Conservation (phyloP, 208 protist species). For the Strigomonas oncopelti region DNA sequence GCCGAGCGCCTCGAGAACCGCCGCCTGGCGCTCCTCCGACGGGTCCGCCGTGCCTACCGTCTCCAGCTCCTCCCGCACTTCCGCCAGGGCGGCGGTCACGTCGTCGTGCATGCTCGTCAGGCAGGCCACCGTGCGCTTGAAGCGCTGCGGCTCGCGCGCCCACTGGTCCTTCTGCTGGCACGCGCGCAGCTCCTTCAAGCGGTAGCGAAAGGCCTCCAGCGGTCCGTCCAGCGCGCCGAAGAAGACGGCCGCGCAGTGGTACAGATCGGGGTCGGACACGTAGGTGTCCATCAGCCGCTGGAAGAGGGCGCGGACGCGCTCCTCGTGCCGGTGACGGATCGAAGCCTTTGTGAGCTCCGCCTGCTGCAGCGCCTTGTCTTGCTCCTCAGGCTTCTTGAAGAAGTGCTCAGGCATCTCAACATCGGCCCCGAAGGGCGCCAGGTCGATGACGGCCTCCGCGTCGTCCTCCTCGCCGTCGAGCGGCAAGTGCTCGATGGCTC, state of each 20-base stretch:
- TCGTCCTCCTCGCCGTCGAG: conserved; percentile 25
- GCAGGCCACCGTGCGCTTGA: conserved; percentile 58
- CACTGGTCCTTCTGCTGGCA: conserved; percentile 86
- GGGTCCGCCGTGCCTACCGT: background rate
- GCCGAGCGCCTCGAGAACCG: conserved; percentile 37
- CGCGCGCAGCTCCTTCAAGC: conserved; percentile 74
- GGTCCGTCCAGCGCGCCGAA: conserved; percentile 74
- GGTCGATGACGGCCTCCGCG: conserved; percentile 17
- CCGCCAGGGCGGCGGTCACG: conserved; percentile 29
- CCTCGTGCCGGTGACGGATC: conserved; percentile 55
- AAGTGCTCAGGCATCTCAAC: conserved; percentile 15
- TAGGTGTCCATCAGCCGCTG: conserved; percentile 59
- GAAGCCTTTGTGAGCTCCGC: background rate
- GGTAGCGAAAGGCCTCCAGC: conserved; percentile 52
- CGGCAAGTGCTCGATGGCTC: conserved; percentile 34
- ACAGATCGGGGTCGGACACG: conserved; percentile 82
- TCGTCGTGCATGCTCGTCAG: conserved; percentile 51
- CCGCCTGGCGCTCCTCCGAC: conserved; percentile 24
- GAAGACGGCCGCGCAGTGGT: conserved; percentile 63
- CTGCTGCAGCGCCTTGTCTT: background rate
- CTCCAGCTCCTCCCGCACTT: conserved; percentile 20
- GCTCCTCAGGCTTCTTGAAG: conserved; percentile 1
- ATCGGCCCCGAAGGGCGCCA: conserved; percentile 38
- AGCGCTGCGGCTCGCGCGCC: conserved; percentile 46
- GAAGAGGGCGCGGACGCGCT: conserved; percentile 73